Evolutionary conservation across 2,329 filamentous ascomycete genomes (phyloP).

Genomic region (Calonectria leucothoes): DNA sequence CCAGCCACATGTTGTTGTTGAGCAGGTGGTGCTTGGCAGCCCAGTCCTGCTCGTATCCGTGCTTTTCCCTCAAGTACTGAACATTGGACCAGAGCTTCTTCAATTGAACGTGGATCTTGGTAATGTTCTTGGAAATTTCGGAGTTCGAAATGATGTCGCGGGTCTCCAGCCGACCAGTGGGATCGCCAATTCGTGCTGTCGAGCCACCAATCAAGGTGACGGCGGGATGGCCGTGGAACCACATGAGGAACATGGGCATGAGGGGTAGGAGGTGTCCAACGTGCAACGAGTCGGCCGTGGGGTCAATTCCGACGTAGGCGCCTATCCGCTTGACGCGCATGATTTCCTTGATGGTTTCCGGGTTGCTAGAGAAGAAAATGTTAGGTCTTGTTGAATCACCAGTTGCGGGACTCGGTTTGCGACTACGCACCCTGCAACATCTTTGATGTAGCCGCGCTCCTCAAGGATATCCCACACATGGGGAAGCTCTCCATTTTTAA

Average conservation of each 20-base stretch:
- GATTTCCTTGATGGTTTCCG: slow-evolving; percentile 68
- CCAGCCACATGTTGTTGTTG: slow-evolving; percentile 90
- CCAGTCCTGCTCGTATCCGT: slow-evolving; percentile 73
- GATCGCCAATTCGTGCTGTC: slow-evolving; percentile 83
- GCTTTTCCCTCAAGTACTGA: slow-evolving; percentile 71
- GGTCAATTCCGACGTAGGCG: slow-evolving; percentile 85
- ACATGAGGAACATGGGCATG: slow-evolving; percentile 89
- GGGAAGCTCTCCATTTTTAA: slow-evolving; percentile 60
- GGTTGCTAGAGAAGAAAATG: slow-evolving; percentile 47
- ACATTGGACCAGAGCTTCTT: slow-evolving; percentile 81
- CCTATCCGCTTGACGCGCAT: slow-evolving; percentile 75
- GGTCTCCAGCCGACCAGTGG: slow-evolving; percentile 74
- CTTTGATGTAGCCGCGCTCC: slow-evolving; percentile 79
- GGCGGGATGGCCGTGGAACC: slow-evolving; percentile 77
- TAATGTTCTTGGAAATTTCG: slow-evolving; percentile 71
- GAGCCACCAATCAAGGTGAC: slow-evolving; percentile 78
- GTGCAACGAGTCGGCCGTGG: slow-evolving; percentile 83
- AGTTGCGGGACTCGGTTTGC: neutral
- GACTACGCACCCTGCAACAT: slow-evolving; percentile 77
- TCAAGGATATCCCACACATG: slow-evolving; percentile 74
- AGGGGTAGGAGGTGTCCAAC: slow-evolving; percentile 83
- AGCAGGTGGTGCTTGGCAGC: slow-evolving; percentile 75
- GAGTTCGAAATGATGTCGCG: slow-evolving; percentile 65
- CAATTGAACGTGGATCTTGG: slow-evolving; percentile 76
- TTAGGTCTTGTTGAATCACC: slow-evolving; percentile 5